phyloP scores from a whole-genome alignment of 73 alveolate genomes.

The Uronychia binucleata region DNA sequence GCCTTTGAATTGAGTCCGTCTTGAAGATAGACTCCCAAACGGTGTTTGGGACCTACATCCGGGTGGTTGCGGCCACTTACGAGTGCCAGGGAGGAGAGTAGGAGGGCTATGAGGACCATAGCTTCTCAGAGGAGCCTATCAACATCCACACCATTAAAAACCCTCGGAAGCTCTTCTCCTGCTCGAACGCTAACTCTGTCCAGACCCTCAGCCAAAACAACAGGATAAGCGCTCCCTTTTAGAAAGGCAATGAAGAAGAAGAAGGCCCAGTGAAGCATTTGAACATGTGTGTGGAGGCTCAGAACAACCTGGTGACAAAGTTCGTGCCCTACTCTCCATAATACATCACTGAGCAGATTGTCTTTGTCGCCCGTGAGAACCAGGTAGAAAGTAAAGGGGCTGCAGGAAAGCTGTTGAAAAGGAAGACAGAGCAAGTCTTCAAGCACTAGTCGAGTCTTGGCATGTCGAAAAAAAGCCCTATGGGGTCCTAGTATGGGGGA shows the following conservation, averaged over 20 bases:
- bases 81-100: background rate
- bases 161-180: background rate
- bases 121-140: background rate
- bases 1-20: background rate
- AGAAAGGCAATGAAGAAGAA: background rate
- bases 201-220: background rate
- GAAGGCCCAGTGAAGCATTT: background rate
- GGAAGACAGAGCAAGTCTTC: background rate
- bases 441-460: background rate
- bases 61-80: background rate
- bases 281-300: background rate
- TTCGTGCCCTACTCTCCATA: background rate
- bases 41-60: background rate
- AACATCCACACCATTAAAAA: background rate
- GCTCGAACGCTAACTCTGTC: background rate
- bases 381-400: no score
- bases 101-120: background rate
- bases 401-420: background rate
- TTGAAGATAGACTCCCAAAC: background rate
- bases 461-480: background rate
- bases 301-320: background rate
- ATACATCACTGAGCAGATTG: background rate
- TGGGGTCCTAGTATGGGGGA: background rate
- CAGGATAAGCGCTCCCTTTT: background rate
- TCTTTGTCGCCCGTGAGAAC: background rate